Evolutionary conservation across 768 basidiomycete species (phyloP).

Genomic region (Auriscalpium orientale): DNA sequence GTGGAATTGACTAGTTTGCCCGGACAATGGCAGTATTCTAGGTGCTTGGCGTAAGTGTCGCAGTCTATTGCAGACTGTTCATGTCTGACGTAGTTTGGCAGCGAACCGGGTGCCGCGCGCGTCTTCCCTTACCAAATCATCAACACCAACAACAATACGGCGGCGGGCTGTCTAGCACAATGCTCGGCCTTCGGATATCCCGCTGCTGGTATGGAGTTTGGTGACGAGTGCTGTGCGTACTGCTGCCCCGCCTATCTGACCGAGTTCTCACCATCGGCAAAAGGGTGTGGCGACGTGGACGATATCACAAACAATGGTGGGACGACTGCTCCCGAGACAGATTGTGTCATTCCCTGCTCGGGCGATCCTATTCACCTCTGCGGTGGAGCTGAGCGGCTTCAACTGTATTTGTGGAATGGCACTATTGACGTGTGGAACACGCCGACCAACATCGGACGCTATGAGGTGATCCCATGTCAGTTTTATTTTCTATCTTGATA

Average conservation of each 20-base stretch:
- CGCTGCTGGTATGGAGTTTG: constrained; percentile 63
- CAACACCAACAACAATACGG: constrained; percentile 55
- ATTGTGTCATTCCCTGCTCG: constrained; percentile 49
- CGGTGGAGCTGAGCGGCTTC: constrained; percentile 48
- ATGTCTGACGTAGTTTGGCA: constrained; percentile 17
- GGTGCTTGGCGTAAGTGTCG: constrained; percentile 51
- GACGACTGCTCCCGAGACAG: constrained; percentile 24
- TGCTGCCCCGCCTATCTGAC: neutral
- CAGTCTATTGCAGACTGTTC: too few species aligned
- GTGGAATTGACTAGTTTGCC: constrained; percentile 51
- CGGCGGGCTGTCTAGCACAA: constrained; percentile 54
- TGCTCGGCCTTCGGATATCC: constrained; percentile 68
- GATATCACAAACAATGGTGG: constrained; percentile 39
- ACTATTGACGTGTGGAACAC: constrained; percentile 54
- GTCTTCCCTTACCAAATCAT: constrained; percentile 57
- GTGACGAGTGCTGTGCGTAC: constrained; percentile 58
- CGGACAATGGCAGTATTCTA: constrained; percentile 55
- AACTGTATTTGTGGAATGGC: constrained; percentile 26
- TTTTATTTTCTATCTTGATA: neutral
- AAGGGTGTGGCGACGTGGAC: constrained; percentile 64
- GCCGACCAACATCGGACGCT: constrained; percentile 56
- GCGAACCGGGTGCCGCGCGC: constrained; percentile 39
- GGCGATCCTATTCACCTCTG: constrained; percentile 67
- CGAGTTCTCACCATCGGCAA: neutral
- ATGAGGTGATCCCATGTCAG: constrained; percentile 46